Base-by-base conservation (phyloP, 2,329 filamentous ascomycete genomes). In the Pestalotiopsis sp. region DNA sequence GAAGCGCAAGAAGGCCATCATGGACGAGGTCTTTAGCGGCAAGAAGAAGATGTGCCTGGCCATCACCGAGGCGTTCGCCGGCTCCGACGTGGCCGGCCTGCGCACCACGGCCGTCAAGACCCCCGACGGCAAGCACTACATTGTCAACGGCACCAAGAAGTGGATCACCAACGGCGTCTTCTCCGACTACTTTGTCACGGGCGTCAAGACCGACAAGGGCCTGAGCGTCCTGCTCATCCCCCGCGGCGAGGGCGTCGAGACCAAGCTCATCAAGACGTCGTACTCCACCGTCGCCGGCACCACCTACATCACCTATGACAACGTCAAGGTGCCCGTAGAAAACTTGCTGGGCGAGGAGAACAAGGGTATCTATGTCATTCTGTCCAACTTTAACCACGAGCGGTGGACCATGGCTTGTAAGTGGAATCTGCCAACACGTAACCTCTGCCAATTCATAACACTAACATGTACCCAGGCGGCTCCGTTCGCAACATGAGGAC, bases 361-460 rank as follows among this genome's bases (percentile, higher is more conserved):
- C 84, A 93, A 95, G 83, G 94, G 94, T 6, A 95, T 97, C 76
- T 87, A 91, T 71, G 92, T 96, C 38, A 94, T 97, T 76, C 83
- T 96, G 77, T 90, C 88, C 81, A 97, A 97, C 83, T 97, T 97
- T 84, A 96, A 96, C 85, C 93, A 96, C 81, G 93, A 94, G 83
- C 87, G 92, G 39, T 94, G 92, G 86, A 91, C 87, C 81, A 94
- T 95, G 91, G 84, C 85, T 68, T 90, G 89, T 84, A 81, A 79
- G 83, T 82, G 65, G 17, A 20, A 61, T 25, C 38, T 39, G 9
- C 45, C 41, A 17, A 49, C 12, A n/a, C 31, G 31, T n/a, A 36
- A 4, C 12, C 23, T 23, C 17, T 17, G 6, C 12, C 57, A 36
- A 41, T 14, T 4, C 7, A 36, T 1, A n/a, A 5, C 0, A 39